These are phyloP conservation scores for Aspergillus texensis DNA, from an alignment of 2,329 filamentous ascomycete species.

Conservation along the genomic window DNA sequence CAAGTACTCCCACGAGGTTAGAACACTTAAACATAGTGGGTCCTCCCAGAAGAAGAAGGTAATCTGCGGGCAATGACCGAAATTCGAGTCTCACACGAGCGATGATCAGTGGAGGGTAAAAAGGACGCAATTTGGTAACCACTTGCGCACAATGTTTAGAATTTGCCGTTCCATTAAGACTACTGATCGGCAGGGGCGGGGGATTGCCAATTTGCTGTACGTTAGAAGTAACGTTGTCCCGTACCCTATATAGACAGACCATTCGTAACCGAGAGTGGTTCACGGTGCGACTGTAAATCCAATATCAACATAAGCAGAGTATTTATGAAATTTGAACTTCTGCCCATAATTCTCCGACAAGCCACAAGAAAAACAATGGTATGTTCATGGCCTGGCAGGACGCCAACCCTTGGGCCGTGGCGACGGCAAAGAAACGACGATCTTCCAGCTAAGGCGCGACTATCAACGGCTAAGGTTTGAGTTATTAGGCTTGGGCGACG, in stretches of 20 bases:
- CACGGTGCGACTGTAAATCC: not conserved
- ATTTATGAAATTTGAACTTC: not conserved
- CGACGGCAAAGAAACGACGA: slow-evolving; percentile 9
- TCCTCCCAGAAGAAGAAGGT: not conserved
- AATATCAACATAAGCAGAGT: too few species aligned
- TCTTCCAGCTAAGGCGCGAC: slow-evolving; percentile 9
- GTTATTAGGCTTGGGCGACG: slow-evolving; percentile 5
- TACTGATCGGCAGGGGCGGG: slow-evolving; percentile 19
- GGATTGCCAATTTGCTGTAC: not conserved
- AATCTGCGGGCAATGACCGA: slow-evolving; percentile 1
- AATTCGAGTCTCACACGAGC: slow-evolving; percentile 1
- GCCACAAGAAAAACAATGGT: not conserved
- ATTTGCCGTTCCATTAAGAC: slow-evolving; percentile 6
- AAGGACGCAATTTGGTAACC: not conserved
- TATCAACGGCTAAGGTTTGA: slow-evolving; percentile 12
- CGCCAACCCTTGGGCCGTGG: not conserved
- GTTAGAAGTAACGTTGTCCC: not conserved
- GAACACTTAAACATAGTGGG: not conserved
- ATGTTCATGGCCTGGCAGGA: not conserved
- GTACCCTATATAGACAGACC: not conserved
- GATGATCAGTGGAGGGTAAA: slow-evolving; percentile 5
- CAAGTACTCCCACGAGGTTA: not conserved
- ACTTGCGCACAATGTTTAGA: not conserved
- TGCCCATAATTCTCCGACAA: not conserved
- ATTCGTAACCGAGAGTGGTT: not conserved